Evolutionary conservation across 441 rosid species (phyloP).

Genomic region (Jatropha podagrica): DNA sequence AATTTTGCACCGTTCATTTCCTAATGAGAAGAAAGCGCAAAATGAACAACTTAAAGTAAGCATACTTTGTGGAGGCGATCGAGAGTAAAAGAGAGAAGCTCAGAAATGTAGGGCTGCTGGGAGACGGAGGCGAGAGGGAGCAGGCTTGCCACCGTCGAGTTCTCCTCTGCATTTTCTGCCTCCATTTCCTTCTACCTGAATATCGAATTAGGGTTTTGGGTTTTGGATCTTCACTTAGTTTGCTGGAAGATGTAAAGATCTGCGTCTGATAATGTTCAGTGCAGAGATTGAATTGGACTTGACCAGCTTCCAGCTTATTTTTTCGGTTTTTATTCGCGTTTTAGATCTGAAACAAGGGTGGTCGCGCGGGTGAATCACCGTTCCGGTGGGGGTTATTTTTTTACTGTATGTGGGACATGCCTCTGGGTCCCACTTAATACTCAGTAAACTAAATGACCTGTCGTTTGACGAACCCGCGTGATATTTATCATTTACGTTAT

Average conservation of each 20-base stretch:
- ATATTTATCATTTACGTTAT: no score
- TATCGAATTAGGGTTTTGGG: slow-evolving; percentile 9
- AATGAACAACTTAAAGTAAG: background rate
- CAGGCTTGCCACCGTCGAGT: slow-evolving; percentile 43
- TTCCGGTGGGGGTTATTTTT: background rate
- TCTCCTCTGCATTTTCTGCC: slow-evolving; percentile 45
- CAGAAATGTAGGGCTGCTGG: slow-evolving; percentile 89
- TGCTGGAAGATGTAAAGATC: background rate
- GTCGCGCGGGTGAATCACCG: background rate
- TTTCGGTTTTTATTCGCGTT: background rate
- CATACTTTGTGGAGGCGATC: slow-evolving; percentile 93
- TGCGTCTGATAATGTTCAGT: background rate
- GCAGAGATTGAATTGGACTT: slow-evolving; percentile 4
- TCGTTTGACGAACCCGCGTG: no score
- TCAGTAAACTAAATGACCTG: no score
- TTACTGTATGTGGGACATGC: no score
- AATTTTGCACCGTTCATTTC: background rate
- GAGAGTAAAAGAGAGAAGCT: slow-evolving; percentile 96
- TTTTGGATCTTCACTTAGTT: slow-evolving; percentile 4
- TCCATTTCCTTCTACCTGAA: slow-evolving; percentile 38
- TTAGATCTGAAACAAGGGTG: no score
- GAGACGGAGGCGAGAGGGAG: slow-evolving; percentile 78
- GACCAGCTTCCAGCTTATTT: background rate
- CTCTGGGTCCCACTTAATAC: no score
- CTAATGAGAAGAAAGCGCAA: background rate